These are phyloP conservation scores for Arxiozyma bovina DNA, from an alignment of 1,139 yeast species.

Conservation along the genomic window DNA sequence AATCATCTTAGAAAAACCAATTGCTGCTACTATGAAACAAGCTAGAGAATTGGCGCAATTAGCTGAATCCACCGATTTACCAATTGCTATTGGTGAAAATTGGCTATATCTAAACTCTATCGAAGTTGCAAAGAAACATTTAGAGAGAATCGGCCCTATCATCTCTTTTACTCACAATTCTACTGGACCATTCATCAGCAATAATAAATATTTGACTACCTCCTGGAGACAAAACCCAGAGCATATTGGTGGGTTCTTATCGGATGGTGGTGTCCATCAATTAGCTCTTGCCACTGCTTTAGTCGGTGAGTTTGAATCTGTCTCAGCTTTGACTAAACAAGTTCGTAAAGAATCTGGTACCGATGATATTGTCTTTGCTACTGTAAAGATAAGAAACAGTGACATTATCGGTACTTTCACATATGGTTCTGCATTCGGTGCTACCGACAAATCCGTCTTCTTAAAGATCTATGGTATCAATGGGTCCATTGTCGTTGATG, in stretches of 20 bases:
- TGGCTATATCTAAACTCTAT: conserved; percentile 66
- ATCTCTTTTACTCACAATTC: conserved; percentile 70
- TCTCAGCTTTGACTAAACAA: conserved; percentile 69
- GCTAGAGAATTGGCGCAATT: conserved; percentile 70
- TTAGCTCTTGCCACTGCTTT: conserved; percentile 75
- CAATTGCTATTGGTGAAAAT: conserved; percentile 74
- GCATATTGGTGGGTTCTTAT: conserved; percentile 82
- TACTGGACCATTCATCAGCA: conserved; percentile 67
- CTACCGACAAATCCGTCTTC: conserved; percentile 56
- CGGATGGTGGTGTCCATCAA: conserved; percentile 96
- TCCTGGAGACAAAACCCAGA: conserved; percentile 84
- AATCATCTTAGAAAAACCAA: conserved; percentile 76
- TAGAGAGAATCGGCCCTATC: conserved; percentile 66
- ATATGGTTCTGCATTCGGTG: conserved; percentile 86
- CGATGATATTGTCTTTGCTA: conserved; percentile 69
- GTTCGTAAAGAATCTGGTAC: conserved; percentile 67
- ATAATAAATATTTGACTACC: conserved; percentile 58
- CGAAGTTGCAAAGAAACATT: conserved; percentile 41
- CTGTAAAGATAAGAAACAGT: conserved; percentile 46
- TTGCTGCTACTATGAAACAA: conserved; percentile 74
- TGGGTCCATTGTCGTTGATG: conserved; percentile 63
- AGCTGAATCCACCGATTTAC: conserved; percentile 49
- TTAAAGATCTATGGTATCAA: conserved; percentile 68
- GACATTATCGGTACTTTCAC: conserved; percentile 81
- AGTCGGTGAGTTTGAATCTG: conserved; percentile 62